These are phyloP conservation scores for Colletotrichum sojae DNA, from an alignment of 2,329 filamentous ascomycete species.

Conservation along the genomic window DNA sequence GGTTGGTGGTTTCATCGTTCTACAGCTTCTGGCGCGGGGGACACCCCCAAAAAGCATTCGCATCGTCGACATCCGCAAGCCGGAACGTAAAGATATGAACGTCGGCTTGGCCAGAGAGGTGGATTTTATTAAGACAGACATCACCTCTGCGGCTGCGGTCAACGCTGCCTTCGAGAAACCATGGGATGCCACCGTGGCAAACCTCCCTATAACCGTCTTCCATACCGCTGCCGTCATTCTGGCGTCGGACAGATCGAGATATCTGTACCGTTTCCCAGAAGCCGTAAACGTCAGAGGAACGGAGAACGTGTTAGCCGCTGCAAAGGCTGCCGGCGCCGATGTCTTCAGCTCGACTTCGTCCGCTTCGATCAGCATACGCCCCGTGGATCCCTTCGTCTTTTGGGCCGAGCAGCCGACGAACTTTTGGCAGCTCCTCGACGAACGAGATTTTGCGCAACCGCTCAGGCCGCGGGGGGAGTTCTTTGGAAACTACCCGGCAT, in stretches of 20 bases:
- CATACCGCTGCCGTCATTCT: neutral
- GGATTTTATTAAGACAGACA: neutral
- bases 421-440: neutral
- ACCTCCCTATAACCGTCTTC: neutral
- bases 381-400: neutral
- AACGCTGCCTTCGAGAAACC: neutral
- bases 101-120: neutral
- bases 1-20: neutral
- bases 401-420: neutral
- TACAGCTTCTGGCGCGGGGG: neutral
- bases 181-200: neutral
- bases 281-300: neutral
- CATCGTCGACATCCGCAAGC: neutral
- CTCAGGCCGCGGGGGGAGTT: neutral
- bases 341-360: neutral
- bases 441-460: neutral
- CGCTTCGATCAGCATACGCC: neutral
- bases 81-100: neutral
- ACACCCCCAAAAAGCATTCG: neutral
- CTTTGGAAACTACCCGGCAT: neutral
- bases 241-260: neutral
- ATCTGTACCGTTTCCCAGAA: neutral
- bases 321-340: neutral
- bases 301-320: neutral
- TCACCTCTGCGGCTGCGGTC: neutral